Percentiles rank a stretch among this genome's conserved stretches.
phyloP scores from a whole-genome alignment of 441 rosid genomes.

The Arabidopsis hybrid region DNA sequence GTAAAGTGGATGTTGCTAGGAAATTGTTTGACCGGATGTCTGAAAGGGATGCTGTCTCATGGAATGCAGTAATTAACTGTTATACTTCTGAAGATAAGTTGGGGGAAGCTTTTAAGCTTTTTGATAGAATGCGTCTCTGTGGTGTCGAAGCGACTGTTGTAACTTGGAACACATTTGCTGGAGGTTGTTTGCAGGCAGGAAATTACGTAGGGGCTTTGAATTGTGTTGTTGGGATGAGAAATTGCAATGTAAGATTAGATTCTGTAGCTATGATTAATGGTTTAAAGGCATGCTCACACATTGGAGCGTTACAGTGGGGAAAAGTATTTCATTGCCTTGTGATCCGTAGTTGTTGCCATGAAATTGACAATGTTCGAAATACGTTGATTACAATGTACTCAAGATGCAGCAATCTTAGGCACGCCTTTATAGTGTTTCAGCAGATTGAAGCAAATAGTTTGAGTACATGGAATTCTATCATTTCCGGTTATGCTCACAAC shows the following conservation, averaged over 20 bases:
- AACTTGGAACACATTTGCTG: constrained; percentile 72
- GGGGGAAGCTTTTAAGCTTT: constrained; percentile 62
- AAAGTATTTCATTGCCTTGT: constrained; percentile 71
- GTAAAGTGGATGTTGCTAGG: constrained; percentile 57
- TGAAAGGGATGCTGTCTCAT: constrained; percentile 71
- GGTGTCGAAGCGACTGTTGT: constrained; percentile 55
- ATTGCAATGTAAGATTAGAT: constrained; percentile 56
- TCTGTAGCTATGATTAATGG: constrained; percentile 64
- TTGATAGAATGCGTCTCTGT: constrained; percentile 51
- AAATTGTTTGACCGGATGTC: constrained; percentile 70
- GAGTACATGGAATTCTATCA: constrained; percentile 77
- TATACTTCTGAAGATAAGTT: constrained; percentile 66
- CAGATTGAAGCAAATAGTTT: constrained; percentile 49
- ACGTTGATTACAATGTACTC: constrained; percentile 79
- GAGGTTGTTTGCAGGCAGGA: constrained; percentile 51
- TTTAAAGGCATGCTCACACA: constrained; percentile 69
- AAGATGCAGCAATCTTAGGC: constrained; percentile 61
- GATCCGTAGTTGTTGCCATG: constrained; percentile 47
- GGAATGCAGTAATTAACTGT: constrained; percentile 69
- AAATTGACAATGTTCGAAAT: constrained; percentile 56
- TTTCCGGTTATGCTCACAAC: constrained; percentile 62
- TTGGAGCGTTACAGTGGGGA: constrained; percentile 59
- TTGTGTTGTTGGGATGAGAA: constrained; percentile 58
- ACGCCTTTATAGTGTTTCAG: constrained; percentile 58
- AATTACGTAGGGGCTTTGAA: constrained; percentile 57